Evolutionary conservation across 257 asterid genomes (phyloP).

Genomic region (Solanum paucissectum): DNA sequence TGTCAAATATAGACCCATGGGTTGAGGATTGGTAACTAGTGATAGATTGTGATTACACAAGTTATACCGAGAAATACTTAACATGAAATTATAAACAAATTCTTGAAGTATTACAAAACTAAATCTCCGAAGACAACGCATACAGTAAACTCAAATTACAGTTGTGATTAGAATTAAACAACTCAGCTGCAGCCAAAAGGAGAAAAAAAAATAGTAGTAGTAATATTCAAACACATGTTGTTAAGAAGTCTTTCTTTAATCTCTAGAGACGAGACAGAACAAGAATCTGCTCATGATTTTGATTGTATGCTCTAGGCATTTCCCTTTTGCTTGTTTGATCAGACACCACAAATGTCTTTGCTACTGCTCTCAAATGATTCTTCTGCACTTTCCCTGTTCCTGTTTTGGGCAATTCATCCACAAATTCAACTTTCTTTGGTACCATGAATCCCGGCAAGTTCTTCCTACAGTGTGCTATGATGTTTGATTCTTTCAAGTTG

Average conservation of each 20-base stretch:
- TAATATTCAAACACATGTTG: background rate
- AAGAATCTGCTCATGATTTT: background rate
- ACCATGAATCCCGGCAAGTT: background rate
- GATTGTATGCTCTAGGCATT: background rate
- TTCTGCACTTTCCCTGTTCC: background rate
- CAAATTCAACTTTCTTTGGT: background rate
- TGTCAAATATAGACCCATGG: no score
- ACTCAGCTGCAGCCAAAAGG: background rate
- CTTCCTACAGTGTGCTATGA: background rate
- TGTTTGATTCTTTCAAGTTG: background rate
- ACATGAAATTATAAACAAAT: background rate
- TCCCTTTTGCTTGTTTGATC: background rate
- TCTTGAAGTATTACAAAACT: no score
- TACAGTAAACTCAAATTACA: background rate
- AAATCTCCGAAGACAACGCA: background rate
- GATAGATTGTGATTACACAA: no score
- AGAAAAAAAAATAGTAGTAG: background rate
- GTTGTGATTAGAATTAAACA: background rate
- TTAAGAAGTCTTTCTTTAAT: background rate
- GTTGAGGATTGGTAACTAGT: no score
- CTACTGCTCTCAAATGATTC: background rate
- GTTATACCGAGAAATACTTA: no score
- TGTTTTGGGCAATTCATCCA: background rate
- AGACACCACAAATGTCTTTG: background rate
- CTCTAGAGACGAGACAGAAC: background rate